Base-by-base conservation (phyloP, 345 rosid species). In the Populus simonii region DNA sequence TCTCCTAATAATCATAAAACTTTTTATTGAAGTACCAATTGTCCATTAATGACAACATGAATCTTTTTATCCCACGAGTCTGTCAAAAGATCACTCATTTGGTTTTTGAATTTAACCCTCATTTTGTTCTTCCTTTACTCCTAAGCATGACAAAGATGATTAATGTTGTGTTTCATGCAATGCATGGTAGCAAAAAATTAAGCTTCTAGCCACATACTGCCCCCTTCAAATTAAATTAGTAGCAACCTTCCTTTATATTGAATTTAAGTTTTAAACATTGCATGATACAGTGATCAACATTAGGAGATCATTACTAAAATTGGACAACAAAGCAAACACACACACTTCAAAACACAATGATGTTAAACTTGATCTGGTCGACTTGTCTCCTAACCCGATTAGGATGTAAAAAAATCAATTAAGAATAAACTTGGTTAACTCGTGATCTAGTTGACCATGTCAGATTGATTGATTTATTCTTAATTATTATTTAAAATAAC, bases 361-460 rank as follows among this genome's bases (percentile, higher is more conserved):
- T 20, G 22, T 57, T 57, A 23, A 57, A 39, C 8, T 38, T 1
- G 2, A 4, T 33, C 1, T 33, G 0, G 5, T 4, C 6, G 5
- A 5, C 35, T 0, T 33, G 5, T 33, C 35, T 33, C 5, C 5
- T 33, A 33, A 7, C 6, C 6, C 0, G 6, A 1, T 6, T 7
- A 38, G 0, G 0, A 4, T 38, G 1, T 38, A 6, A 8, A 1
- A 8, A 39, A 39, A 39, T 33, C 36, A 39, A 39, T 1, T 39
- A 0, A 7, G 0, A 9, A 2, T 1, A 8, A 0, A 39, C 2
- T 39, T 1, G 2, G 0, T 8, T 39, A 39, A 39, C 0, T 39
- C 0, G 1, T 2, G 2, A 8, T 38, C 2, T 38, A 1, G 41
- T 38, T 38, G 39, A 36, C 0, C 39, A 36, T 36, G 1, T 6